These are phyloP conservation scores for Candida palmyrensis DNA, from an alignment of 805 yeast genomes.

Conservation along the genomic window DNA sequence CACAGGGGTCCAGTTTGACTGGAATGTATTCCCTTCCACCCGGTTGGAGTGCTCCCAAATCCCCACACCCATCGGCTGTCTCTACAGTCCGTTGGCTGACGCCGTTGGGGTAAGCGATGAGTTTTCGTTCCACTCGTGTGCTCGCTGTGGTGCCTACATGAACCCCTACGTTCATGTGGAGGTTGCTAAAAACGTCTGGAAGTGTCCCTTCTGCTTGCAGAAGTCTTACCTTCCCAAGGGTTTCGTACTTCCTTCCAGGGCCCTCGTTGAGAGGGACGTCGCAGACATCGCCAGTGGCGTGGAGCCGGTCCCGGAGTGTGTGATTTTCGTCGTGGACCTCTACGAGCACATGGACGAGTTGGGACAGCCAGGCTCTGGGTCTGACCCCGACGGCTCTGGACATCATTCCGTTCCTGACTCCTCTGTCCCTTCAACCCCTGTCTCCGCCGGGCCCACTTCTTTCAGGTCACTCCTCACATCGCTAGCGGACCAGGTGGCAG, in stretches of 20 bases:
- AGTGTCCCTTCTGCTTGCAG: slow-evolving; percentile 33
- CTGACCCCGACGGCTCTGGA: too few relatives aligned
- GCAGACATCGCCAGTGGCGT: slow-evolving; percentile 12
- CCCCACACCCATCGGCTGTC: slow-evolving; percentile 33
- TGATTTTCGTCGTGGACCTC: slow-evolving; percentile 23
- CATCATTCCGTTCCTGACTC: neutral
- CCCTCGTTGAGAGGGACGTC: too few relatives aligned
- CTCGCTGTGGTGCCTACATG: slow-evolving; percentile 20
- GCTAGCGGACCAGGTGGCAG: slow-evolving; percentile 11
- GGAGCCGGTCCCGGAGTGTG: slow-evolving; percentile 9
- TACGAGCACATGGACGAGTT: slow-evolving; percentile 24
- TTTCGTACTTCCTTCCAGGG: too few relatives aligned
- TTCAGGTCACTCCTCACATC: slow-evolving; percentile 11
- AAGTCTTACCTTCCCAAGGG: slow-evolving; percentile 16
- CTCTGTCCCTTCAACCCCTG: neutral
- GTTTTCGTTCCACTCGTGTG: slow-evolving; percentile 15
- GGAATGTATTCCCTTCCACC: slow-evolving; percentile 51
- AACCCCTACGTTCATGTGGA: slow-evolving; percentile 27
- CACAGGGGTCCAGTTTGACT: slow-evolving; percentile 68
- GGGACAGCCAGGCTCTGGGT: too few relatives aligned
- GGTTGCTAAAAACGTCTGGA: slow-evolving; percentile 27
- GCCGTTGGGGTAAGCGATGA: neutral
- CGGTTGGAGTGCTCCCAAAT: slow-evolving; percentile 28
- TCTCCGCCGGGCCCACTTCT: too few relatives aligned
- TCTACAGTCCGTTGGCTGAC: slow-evolving; percentile 22